phyloP scores from a whole-genome alignment of 2,329 filamentous ascomycete species.

The Nemania sp. region DNA sequence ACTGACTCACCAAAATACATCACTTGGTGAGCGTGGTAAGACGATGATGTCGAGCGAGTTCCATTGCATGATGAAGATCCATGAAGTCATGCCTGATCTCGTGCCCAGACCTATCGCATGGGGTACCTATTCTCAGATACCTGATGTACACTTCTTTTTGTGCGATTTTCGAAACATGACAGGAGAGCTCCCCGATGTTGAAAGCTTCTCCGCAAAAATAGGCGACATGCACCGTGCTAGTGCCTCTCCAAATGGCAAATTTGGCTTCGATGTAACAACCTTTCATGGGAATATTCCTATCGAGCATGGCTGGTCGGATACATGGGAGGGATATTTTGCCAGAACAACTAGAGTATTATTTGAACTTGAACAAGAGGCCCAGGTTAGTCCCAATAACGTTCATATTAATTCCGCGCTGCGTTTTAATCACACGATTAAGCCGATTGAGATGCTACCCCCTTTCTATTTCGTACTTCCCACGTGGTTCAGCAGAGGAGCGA shows the following conservation, averaged over 20 bases:
- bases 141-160: neutral
- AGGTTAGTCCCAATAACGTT: neutral
- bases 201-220: neutral
- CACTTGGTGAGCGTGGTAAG: neutral
- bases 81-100: neutral
- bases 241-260: neutral
- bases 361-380: neutral
- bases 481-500: neutral
- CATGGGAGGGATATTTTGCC: neutral
- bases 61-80: neutral
- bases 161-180: neutral
- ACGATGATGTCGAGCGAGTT: neutral
- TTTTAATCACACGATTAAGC: neutral
- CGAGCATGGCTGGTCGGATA: neutral
- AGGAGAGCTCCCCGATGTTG: neutral
- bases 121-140: neutral
- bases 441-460: neutral
- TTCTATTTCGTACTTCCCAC: neutral
- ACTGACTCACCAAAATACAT: neutral
- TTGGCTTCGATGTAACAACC: neutral
- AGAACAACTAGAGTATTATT: neutral
- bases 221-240: neutral
- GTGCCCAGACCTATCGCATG: neutral
- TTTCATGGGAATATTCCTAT: neutral
- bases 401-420: neutral